Conservation (phyloP, 805 yeast genomes). For the Starmerella bacillaris region DNA sequence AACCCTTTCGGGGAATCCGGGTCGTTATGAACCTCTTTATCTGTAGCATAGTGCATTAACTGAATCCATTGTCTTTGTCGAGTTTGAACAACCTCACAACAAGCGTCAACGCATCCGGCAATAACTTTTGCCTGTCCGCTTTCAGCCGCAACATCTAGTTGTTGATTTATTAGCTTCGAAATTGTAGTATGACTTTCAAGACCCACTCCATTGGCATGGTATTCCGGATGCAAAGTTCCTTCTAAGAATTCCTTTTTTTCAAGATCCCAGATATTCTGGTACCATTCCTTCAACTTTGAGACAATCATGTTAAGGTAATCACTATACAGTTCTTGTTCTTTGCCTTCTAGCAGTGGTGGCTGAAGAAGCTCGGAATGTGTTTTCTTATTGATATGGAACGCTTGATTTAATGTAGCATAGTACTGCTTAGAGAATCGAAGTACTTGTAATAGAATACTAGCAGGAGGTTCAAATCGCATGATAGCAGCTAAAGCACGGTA, state of each 20-base stretch:
- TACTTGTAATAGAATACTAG: conserved; percentile 52
- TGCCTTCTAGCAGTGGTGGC: conserved; percentile 52
- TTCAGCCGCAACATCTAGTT: conserved; percentile 72
- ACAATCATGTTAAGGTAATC: conserved; percentile 63
- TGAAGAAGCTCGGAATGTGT: conserved; percentile 21
- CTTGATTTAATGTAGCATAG: conserved; percentile 32
- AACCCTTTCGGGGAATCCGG: conserved; percentile 47
- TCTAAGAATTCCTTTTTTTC: conserved; percentile 47
- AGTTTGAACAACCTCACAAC: conserved; percentile 39
- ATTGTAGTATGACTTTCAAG: conserved; percentile 65
- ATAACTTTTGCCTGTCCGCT: conserved; percentile 65
- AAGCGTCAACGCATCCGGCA: conserved; percentile 58
- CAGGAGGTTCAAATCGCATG: conserved; percentile 57
- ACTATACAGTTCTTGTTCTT: conserved; percentile 51
- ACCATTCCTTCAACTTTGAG: conserved; percentile 71
- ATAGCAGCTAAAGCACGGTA: conserved; percentile 46
- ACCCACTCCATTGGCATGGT: conserved; percentile 46
- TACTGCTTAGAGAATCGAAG: conserved; percentile 62
- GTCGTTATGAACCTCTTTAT: conserved; percentile 22
- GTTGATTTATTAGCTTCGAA: conserved; percentile 72
- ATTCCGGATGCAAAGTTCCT: conserved; percentile 57
- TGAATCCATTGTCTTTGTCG: conserved; percentile 48
- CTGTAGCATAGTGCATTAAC: conserved; percentile 30
- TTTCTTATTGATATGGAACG: conserved; percentile 33
- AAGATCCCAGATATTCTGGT: conserved; percentile 43